Evolutionary conservation across 1,284 basidiomycete species (phyloP), one percentile per base, ranked within the genome.

Genomic region (Sporisorium reilianum): DNA sequence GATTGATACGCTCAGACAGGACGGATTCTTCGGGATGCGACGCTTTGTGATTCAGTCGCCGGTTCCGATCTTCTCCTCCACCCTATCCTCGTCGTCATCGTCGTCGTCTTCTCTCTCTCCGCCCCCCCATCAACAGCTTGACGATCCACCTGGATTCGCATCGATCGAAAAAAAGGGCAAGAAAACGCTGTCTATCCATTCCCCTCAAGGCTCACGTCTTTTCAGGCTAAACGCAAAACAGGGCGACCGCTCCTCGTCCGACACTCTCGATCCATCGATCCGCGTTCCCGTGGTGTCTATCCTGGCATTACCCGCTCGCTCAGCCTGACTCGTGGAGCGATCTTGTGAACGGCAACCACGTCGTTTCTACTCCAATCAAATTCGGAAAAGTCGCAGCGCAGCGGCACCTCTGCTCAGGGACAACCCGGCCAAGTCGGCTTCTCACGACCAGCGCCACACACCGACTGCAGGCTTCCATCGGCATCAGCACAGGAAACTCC

Each of bases 381-480:
- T 32, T 32, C 57, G 14, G 36, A 57, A 48, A 34, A 40, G n/a
- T 40, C 55, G 56, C 56, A 55, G 38, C 51, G 53, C 28, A 63
- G 54, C 56, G 56, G 48, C 49, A 36, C 20, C 54, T 28, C 25
- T 22, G 16, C 34, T 40, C 34, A 16, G 28, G 26, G 50, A 26
- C 38, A 49, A 11, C 8, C 25, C 46, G 44, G 45, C 22, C 40
- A 22, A 48, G 55, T 50, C 34, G 48, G n/a, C 36, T 25, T 26
- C 45, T 55, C 51, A 25, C 60, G 28, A 52, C 28, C 50, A 42
- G 38, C 36, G 44, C 28, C 56, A 26, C 66, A 38, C 26, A 60
- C 23, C 53, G 34, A 50, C 42, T 70, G 67, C 50, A 64, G 50
- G 44, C 50, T 70, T 36, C 62, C 62, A 42, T 64, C 67, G n/a